Evolutionary conservation across 352 stramenopile species (phyloP), one percentile per base, ranked within the genome.

Genomic region (Phytophthora pisi): DNA sequence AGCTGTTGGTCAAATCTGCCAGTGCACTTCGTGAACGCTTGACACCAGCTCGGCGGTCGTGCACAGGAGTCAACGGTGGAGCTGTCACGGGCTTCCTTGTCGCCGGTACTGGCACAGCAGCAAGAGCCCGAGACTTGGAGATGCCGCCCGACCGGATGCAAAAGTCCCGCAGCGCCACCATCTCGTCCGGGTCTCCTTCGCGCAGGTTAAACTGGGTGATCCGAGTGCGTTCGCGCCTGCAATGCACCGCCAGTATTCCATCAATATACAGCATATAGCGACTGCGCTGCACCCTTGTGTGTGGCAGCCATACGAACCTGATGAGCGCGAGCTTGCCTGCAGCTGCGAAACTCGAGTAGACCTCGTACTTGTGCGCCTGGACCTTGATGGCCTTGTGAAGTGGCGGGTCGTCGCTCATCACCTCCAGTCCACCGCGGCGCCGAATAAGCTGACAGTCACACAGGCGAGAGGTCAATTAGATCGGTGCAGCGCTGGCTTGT

Each of bases 291-390:
- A 20, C 5, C 1, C 31, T 13, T 10, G 23, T 64, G 36, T 18
- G 47, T 49, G 13, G 13, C 7, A 6, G 9, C 38, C 40, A 16
- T 36, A 74, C 79, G 16, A 63, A 89, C 83, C 72, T 65, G 64
- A 91, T 88, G 58, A 93, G 83, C 10, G 83, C 78, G 16, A 89
- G 62, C 45, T 91, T 93, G 55, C 86, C 86, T 26, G 85, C 69
- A 6, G 61, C 40, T 28, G 83, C 50, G 38, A 88, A 84, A 34
- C 86, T 89, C 53, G 83, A 93, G 68, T 92, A 93, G 23, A 92
- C 66, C 61, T 91, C 83, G 62, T 84, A 77, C 51, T 68, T 69
- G 62, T 82, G 75, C n/a, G 68, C 51, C 54, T 75, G 68, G 31
- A 90, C 54, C 53, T 78, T 79, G 24, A 91, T 49, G 20, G 83